Evolutionary conservation across 257 asterid genomes (phyloP), one percentile per base, ranked within the genome.

Genomic region (Plantago ovata): DNA sequence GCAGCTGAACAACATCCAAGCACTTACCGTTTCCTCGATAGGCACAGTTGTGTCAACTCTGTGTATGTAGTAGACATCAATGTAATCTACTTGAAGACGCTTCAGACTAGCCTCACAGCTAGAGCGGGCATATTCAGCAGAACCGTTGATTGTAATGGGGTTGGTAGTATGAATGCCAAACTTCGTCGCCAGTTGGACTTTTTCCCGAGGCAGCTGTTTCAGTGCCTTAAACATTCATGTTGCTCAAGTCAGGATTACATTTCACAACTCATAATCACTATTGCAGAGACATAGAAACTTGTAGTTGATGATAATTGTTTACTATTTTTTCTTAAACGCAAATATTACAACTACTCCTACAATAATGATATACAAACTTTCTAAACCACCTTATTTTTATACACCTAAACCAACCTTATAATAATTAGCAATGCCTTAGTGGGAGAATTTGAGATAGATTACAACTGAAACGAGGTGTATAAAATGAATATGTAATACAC

Each of bases 11-110:
- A 6, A 7, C 0, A 40, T 24, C 20, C 6, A 36, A 3, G 15
- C 38, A 53, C 81, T 67, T n/a, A 83, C 85, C 3, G 92, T 83
- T 24, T 80, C 82, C 74, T 80, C 87, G 47, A 80, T 78, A 8
- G 87, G 85, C 62, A 78, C 76, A 10, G 79, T 61, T n/a, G 65
- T 16, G 47, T 83, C 87, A 3, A 70, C 45, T 0, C 81, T 71
- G 60, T 83, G 92, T 19, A 48, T 77, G 66, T 75, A 83, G 51
- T 77, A 83, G 23, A 83, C 73, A 71, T 83, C 83, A 18, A 83
- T 83, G 72, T 74, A 80, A 54, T 76, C 82, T 9, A 73, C 80
- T 15, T 71, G 71, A 14, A 80, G 87, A 20, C 87, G 69, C 61
- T 56, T 59, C 18, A 80, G 83, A 39, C 85, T 83, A 48, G 74